A percentile compares a stretch with the other conserved stretches of the same genome.
phyloP scores from a whole-genome alignment of 768 basidiomycete genomes.

The Udeniomyces megalosporus region DNA sequence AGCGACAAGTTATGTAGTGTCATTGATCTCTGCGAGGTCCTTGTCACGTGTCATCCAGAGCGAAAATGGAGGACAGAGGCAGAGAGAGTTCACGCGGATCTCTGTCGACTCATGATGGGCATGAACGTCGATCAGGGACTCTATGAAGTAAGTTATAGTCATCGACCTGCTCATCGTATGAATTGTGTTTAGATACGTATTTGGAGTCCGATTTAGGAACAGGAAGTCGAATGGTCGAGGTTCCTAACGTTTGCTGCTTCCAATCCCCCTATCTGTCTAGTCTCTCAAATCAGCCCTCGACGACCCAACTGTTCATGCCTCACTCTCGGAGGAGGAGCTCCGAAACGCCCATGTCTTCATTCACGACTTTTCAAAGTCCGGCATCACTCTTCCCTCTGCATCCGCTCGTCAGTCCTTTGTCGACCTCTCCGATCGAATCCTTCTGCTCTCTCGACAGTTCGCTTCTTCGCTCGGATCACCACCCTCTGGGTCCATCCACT shows the following conservation, averaged over 20 bases:
- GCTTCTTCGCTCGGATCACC: constrained; percentile 27
- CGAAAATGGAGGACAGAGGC: constrained; percentile 63
- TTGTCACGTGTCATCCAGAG: constrained; percentile 87
- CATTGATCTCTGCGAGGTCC: constrained; percentile 86
- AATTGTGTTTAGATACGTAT: no score
- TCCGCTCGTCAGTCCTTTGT: constrained; percentile 63
- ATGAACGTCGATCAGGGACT: constrained; percentile 85
- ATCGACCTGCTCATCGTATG: no score
- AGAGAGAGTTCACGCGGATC: constrained; percentile 70
- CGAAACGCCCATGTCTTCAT: constrained; percentile 74
- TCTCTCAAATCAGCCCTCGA: constrained; percentile 25
- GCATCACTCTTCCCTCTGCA: constrained; percentile 62
- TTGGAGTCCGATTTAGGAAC: no score
- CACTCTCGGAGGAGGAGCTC: constrained; percentile 23
- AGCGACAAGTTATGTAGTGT: constrained; percentile 92
- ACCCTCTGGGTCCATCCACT: not conserved
- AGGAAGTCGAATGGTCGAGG: not conserved
- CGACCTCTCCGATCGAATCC: constrained; percentile 71
- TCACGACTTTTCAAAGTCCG: constrained; percentile 94
- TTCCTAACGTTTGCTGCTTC: no score
- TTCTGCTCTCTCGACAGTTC: constrained; percentile 73
- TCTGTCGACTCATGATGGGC: constrained; percentile 96
- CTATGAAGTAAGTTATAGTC: constrained; percentile 62
- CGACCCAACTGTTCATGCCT: constrained; percentile 19
- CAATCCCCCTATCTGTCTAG: constrained; percentile 10